Evolutionary conservation across 2,329 filamentous ascomycete genomes (phyloP), one percentile per base, ranked within the genome.

Genomic region (Botrytis medusae): DNA sequence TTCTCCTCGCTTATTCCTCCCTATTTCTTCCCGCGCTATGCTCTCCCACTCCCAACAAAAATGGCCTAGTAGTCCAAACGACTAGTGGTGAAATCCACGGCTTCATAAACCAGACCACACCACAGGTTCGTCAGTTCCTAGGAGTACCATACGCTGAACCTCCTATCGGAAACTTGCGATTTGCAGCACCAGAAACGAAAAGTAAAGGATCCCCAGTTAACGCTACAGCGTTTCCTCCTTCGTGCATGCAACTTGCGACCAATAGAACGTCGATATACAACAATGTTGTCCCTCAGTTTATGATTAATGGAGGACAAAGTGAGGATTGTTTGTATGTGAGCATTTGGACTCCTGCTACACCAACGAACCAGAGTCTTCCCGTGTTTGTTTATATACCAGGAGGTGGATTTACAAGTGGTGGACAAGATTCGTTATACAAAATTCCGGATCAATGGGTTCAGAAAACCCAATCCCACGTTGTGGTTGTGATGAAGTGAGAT

Each of bases 351-450:
- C 67, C 67, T 22, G 34, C 54, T 79, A 80, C 29, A 72, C 78
- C 22, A 74, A 80, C 54, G 74, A 74, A 7, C 76, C 77, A 10
- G 77, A 79, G 8, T 60, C 70, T 83, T 62, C 79, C 84, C 10
- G 84, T 85, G 29, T 75, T 85, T 57, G 80, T 86, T 14, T 86
- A 82, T 80, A 81, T 85, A 9, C 81, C 83, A 42, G 84, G 84
- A 10, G 84, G 84, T 25, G 83, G 80, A 1, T 85, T 83, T 71
- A 77, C 77, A 1, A 79, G 12, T 44, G 70, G 73, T 16, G 64
- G 37, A 25, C 9, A 57, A 22, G 40, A 69, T 69, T 44, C 51
- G 5, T 18, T 59, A 7, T 69, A 69, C 22, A 59, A 69, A 2
- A 69, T 59, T 44, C 67, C 67, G 9, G 65, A 69, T 57, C 46